These are phyloP conservation scores for Pythium plurisporium DNA, from an alignment of 352 stramenopile species.

Conservation along the genomic window DNA sequence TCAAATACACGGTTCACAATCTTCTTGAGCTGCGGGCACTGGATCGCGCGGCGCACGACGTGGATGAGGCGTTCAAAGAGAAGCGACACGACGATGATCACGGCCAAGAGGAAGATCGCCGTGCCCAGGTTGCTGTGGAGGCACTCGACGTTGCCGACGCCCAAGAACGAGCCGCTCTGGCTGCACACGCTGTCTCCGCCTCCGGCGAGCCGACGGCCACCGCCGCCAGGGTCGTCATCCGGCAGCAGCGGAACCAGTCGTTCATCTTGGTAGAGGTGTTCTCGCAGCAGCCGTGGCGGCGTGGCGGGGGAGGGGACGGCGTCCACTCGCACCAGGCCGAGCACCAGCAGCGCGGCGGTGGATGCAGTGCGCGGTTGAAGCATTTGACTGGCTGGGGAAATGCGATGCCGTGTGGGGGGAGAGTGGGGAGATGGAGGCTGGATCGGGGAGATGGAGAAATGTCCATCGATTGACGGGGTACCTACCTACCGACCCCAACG, in stretches of 20 bases:
- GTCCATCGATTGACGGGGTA: not conserved
- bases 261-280: too few species aligned
- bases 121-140: slow-evolving; percentile 69
- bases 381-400: too few species aligned
- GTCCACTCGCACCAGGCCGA: too few species aligned
- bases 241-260: not conserved
- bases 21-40: slow-evolving; percentile 72
- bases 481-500: not conserved
- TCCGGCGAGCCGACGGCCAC: not conserved
- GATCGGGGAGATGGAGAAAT: not conserved
- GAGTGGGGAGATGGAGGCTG: too few species aligned
- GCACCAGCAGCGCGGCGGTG: not conserved
- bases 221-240: not conserved
- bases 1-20: slow-evolving; percentile 87
- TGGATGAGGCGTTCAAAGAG: slow-evolving; percentile 55
- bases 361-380: not conserved
- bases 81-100: slow-evolving; percentile 77
- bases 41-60: slow-evolving; percentile 43
- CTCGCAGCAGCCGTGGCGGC: too few species aligned
- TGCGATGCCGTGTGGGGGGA: too few species aligned
- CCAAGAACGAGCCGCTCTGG: slow-evolving; percentile 60
- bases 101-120: slow-evolving; percentile 63
- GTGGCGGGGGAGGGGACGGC: too few species aligned
- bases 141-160: slow-evolving; percentile 77
- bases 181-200: slow-evolving; percentile 29